Base-by-base conservation (phyloP, 257 asterid genomes). In the Ajuga chamaepitys region DNA sequence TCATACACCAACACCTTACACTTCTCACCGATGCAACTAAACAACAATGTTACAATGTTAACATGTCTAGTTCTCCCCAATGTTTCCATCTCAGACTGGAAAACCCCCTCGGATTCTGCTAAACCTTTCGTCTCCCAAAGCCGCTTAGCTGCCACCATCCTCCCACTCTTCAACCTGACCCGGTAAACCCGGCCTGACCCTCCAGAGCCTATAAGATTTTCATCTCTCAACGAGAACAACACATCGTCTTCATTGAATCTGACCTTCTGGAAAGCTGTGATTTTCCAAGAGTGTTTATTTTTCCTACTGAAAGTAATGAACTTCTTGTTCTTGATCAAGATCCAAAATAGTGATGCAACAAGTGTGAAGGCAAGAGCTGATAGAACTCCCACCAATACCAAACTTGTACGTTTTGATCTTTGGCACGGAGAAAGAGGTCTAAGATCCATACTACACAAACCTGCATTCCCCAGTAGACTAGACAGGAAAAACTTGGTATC, bases 21-120 rank as follows among this genome's bases (percentile, higher is more conserved):
- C 2, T 54, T 64, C 17, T 62, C 71, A 24, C 52, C 53, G 2
- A 48, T 37, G 9, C 63, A 63, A 46, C 66, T 32, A 40, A 69
- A 71, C 53, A 71, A 16, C 70, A 63, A 55, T 45, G 71, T 34
- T 20, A 71, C 74, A 28, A 63, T 64, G 41, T 64, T 54, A 9
- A 55, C 62, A 63, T 64, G 70, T n/a, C 71, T 55, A 30, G 54
- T 69, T 24, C 68, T 69, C 1, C 74, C 74, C n/a, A 69, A 69
- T 0, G 74, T 48, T 2, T 69, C 74, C 34, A 69, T 48, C 68
- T 69, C 74, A 2, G 74, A 69, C 17, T 58, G 67, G 74, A 69
- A 69, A 11, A 35, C 46, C 28, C 47, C 63, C 17, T 57, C 63
- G 3, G 62, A 58, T 12, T 69, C 74, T 1, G 64, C 72, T 9